A percentile compares a stretch with the other conserved stretches of the same genome.
phyloP scores from a whole-genome alignment of 1,284 basidiomycete genomes.

The Cronartium ribicola region DNA sequence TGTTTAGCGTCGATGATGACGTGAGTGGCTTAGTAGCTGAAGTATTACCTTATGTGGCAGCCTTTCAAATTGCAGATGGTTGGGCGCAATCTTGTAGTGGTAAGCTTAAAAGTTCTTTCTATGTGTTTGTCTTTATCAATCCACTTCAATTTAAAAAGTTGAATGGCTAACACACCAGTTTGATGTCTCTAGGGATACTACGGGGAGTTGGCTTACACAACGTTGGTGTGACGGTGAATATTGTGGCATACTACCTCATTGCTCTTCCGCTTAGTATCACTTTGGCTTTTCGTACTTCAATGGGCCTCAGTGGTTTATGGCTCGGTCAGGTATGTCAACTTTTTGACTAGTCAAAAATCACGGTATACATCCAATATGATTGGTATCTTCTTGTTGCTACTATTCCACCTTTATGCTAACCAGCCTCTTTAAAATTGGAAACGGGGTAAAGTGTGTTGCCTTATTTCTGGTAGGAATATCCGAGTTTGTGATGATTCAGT shows the following conservation, averaged over 20 bases:
- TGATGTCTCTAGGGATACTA: conserved; percentile 35
- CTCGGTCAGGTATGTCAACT: conserved; percentile 61
- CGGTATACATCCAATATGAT: not conserved
- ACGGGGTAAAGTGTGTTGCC: conserved; percentile 53
- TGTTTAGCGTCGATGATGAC: conserved; percentile 64
- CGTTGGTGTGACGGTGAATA: conserved; percentile 67
- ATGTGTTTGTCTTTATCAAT: conserved; percentile 12
- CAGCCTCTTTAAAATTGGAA: too few relatives aligned
- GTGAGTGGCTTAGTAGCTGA: conserved; percentile 63
- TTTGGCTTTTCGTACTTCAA: conserved; percentile 59
- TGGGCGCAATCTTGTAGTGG: conserved; percentile 69
- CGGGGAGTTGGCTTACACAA: conserved; percentile 62
- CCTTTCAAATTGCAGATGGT: conserved; percentile 71
- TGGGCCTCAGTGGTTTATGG: conserved; percentile 60
- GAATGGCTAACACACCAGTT: not conserved
- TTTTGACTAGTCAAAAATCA: not conserved
- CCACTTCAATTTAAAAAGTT: not conserved
- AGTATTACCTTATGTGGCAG: conserved; percentile 72
- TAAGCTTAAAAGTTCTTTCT: conserved; percentile 65
- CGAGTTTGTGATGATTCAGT: conserved; percentile 62
- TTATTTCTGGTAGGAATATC: conserved; percentile 67
- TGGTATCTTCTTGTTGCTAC: not conserved
- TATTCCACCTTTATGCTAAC: too few relatives aligned
- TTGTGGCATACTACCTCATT: conserved; percentile 69
- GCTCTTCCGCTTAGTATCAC: conserved; percentile 67